Percentiles rank a stretch among this genome's conserved stretches.
Evolutionary conservation across 257 asterid genomes (phyloP).

Genomic region (Solanum rostratum): DNA sequence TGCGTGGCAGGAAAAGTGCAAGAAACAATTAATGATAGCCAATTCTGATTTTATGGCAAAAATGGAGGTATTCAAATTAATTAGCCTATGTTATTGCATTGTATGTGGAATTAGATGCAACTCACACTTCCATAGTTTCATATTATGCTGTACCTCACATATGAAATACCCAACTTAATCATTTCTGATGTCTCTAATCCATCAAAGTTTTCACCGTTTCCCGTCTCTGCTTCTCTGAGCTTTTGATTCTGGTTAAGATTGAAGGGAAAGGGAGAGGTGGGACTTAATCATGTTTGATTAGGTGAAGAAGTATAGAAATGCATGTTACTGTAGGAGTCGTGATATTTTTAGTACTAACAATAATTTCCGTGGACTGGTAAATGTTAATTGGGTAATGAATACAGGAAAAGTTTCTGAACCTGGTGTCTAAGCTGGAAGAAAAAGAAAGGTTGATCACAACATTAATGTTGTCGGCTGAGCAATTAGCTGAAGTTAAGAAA

Average conservation of each 20-base stretch:
- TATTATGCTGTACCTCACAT: neutral
- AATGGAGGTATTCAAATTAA: conserved; percentile 44
- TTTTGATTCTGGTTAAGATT: neutral
- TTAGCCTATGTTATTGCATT: neutral
- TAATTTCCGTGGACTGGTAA: neutral
- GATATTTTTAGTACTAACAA: neutral
- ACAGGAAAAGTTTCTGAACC: conserved; percentile 49
- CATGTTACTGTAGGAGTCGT: neutral
- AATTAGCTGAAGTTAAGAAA: conserved; percentile 18
- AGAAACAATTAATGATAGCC: conserved; percentile 42
- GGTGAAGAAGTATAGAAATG: neutral
- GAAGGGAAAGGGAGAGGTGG: neutral
- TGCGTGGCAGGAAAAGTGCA: conserved; percentile 48
- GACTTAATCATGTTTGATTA: neutral
- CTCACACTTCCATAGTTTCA: neutral
- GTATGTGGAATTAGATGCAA: neutral
- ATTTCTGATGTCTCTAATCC: neutral
- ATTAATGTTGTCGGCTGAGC: conserved; percentile 32
- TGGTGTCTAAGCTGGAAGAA: conserved; percentile 18
- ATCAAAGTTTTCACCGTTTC: neutral
- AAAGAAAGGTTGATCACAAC: conserved; percentile 19
- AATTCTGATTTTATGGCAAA: conserved; percentile 51
- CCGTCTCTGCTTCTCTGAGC: neutral
- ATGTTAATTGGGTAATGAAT: neutral
- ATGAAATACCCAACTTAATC: neutral